Conservation (phyloP, 75 land plant genomes). For the Azolla pinnata region DNA sequence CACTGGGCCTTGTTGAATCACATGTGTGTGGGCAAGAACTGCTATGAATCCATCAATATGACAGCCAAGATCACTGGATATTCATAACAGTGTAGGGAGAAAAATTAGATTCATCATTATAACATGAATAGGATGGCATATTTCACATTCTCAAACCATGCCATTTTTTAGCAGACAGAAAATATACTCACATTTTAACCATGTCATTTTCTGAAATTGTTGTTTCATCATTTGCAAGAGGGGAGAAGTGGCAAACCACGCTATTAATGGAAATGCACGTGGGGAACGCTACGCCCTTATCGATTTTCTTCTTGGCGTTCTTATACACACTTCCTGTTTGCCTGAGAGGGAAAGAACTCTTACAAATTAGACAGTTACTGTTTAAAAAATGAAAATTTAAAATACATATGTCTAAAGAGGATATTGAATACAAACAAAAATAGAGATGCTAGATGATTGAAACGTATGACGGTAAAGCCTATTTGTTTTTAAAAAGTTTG, state of each 20-base stretch:
- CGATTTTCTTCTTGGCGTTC: slow-evolving; percentile 88
- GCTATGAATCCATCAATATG: slow-evolving; percentile 99
- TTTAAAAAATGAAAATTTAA: no score
- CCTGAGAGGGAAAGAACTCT: no score
- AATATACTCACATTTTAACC: slow-evolving; percentile 67
- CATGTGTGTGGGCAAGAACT: slow-evolving; percentile 91
- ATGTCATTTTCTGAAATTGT: slow-evolving; percentile 65
- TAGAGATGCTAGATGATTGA: no score
- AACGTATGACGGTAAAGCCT: no score
- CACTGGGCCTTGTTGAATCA: slow-evolving; percentile 70
- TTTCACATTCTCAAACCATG: neutral
- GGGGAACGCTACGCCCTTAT: slow-evolving; percentile 92
- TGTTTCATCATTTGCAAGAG: slow-evolving; percentile 67
- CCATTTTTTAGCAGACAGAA: neutral
- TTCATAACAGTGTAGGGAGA: no score
- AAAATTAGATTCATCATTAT: no score
- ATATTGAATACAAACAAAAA: no score
- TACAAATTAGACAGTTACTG: no score
- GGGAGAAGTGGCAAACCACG: slow-evolving; percentile 85
- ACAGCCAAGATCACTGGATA: slow-evolving; percentile 79
- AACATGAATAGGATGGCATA: neutral
- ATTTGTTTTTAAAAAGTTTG: no score
- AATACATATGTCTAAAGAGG: no score
- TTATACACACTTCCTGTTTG: slow-evolving; percentile 83
- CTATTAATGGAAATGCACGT: slow-evolving; percentile 88